These are phyloP conservation scores for Melampsora americana DNA, from an alignment of 1,284 basidiomycete species.

Conservation along the genomic window DNA sequence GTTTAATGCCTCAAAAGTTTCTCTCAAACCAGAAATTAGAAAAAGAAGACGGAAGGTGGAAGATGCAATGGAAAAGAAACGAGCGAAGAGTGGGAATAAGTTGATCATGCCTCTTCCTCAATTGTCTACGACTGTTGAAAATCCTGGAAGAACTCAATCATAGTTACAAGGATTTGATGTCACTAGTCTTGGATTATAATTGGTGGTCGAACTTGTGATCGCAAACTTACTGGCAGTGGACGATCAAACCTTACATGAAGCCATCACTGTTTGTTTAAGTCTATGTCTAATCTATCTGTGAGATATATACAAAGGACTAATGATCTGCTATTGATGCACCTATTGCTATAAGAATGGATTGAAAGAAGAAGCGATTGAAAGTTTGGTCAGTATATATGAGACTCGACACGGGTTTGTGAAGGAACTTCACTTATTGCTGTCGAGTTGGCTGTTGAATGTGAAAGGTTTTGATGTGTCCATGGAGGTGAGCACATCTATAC, in stretches of 20 bases:
- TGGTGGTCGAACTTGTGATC: conserved; percentile 84
- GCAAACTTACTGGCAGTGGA: conserved; percentile 77
- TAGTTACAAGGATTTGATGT: conserved; percentile 78
- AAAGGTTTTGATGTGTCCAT: conserved; percentile 74
- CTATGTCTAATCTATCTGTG: conserved; percentile 68
- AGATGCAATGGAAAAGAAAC: conserved; percentile 11
- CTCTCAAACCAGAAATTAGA: no score
- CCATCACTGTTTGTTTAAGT: conserved; percentile 63
- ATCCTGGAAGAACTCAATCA: background rate
- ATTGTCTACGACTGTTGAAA: conserved; percentile 57
- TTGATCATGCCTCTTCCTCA: conserved; percentile 52
- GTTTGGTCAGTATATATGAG: conserved; percentile 91
- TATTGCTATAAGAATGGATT: conserved; percentile 60
- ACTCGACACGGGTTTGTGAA: conserved; percentile 90
- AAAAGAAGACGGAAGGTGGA: conserved; percentile 15
- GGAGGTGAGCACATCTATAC: conserved; percentile 62
- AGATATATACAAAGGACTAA: background rate
- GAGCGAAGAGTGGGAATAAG: conserved; percentile 17
- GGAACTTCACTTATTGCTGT: conserved; percentile 82
- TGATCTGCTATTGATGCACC: conserved; percentile 72
- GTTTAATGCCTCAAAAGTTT: no score
- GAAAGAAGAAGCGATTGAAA: conserved; percentile 84
- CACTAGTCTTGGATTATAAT: conserved; percentile 68
- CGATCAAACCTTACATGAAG: conserved; percentile 62
- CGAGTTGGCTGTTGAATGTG: conserved; percentile 73